Evolutionary conservation across 306 rosid species (phyloP).

Genomic region (Biancaea sappan): DNA sequence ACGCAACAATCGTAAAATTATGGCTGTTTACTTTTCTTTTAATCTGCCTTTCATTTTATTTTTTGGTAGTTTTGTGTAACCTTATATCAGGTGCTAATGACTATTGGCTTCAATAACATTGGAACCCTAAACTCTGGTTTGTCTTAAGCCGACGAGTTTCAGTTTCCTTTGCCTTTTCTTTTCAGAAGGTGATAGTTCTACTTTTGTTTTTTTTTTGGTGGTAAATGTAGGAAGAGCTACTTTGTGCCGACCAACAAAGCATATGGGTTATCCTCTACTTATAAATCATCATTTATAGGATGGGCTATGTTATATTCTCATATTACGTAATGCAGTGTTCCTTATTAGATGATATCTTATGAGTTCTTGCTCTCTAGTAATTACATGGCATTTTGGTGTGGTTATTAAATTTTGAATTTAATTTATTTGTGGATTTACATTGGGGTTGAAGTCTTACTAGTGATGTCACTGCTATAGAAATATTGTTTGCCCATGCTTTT

Average conservation of each 20-base stretch:
- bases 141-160: background rate
- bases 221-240: background rate
- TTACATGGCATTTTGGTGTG: background rate
- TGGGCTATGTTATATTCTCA: conserved; percentile 4
- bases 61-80: background rate
- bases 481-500: conserved; percentile 15
- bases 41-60: conserved; percentile 12
- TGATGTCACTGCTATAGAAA: background rate
- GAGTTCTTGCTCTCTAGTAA: no score
- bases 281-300: background rate
- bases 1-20: background rate
- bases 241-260: background rate
- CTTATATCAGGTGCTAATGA: background rate
- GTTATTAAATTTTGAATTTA: background rate
- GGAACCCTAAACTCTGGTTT: conserved; percentile 36
- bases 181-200: background rate
- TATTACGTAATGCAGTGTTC: background rate
- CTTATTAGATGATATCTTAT: conserved; percentile 2
- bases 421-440: background rate
- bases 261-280: background rate
- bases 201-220: no score
- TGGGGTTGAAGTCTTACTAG: no score
- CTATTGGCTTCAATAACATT: background rate
- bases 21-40: background rate
- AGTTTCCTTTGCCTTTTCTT: conserved; percentile 18